phyloP scores from a whole-genome alignment of 2,329 filamentous ascomycete species.

The Epichloe brachyelytri region DNA sequence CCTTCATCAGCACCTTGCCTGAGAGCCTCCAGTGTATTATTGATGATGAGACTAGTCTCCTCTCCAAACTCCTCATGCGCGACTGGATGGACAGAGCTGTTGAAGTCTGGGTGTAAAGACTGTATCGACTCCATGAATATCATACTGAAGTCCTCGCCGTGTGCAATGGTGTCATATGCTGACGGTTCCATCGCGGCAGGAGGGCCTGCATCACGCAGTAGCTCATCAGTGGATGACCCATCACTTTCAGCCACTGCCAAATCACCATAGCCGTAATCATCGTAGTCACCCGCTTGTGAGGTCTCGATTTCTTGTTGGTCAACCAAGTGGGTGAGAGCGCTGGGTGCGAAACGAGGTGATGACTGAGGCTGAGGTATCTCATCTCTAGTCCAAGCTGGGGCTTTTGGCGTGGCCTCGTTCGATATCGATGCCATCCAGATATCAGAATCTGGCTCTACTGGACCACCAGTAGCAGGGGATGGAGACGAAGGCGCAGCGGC shows the following conservation, averaged over 20 bases:
- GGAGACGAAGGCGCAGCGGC: slow-evolving; percentile 3
- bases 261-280: slow-evolving; percentile 8
- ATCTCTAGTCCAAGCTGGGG: slow-evolving; percentile 5
- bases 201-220: background rate
- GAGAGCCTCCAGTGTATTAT: slow-evolving; percentile 38
- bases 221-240: slow-evolving; percentile 21
- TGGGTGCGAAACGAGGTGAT: slow-evolving; percentile 6
- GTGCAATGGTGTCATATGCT: slow-evolving; percentile 29
- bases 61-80: slow-evolving; percentile 37
- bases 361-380: slow-evolving; percentile 4
- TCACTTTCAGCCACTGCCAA: slow-evolving; percentile 20
- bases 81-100: slow-evolving; percentile 19
- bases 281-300: slow-evolving; percentile 15
- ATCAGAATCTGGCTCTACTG: slow-evolving; percentile 23
- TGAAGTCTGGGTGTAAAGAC: slow-evolving; percentile 32
- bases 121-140: slow-evolving; percentile 43
- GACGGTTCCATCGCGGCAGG: slow-evolving; percentile 11
- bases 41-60: slow-evolving; percentile 43
- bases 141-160: slow-evolving; percentile 47
- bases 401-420: slow-evolving; percentile 24
- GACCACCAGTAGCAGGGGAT: slow-evolving; percentile 4
- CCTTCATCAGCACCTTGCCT: slow-evolving; percentile 19
- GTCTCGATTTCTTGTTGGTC: slow-evolving; percentile 6
- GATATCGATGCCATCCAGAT: slow-evolving; percentile 33
- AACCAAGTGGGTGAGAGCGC: background rate